Base-by-base conservation (phyloP, 257 asterid genomes). In the Apocynum venetum region DNA sequence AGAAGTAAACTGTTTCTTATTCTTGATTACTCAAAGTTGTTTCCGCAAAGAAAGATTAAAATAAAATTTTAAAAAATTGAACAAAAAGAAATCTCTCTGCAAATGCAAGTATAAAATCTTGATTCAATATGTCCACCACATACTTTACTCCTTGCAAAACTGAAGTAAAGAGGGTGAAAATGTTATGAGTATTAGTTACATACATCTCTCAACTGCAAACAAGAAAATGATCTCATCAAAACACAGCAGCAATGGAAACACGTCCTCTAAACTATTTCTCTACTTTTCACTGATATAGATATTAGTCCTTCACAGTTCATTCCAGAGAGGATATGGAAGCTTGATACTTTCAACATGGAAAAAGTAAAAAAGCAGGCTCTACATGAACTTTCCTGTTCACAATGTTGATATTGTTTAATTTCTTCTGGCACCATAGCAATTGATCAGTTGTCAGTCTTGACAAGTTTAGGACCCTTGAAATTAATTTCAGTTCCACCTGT, bases 311-410 rank as follows among this genome's bases (percentile, higher is more conserved):
- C 53, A 8, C 53, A 69, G 53, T 47, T 47, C 51, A 69, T 68
- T 40, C 53, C 53, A 13, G 13, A 55, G 14, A 69, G 15, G 64
- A 71, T 25, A 8, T 4, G 59, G 44, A 49, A 77, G 41, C 40
- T 25, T 47, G 41, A 46, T 17, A 41, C 7, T 74, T 66, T 82
- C 77, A 94, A 79, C 96, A 88, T n/a, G 98, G 98, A 55, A 94
- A 94, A 81, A 94, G 94, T 73, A 84, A 83, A 82, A 92, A 92
- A 48, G 83, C 86, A 8, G 92, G 87, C 76, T 92, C 98, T 59
- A 91, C 80, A 49, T 76, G 80, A 77, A 92, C 83, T 82, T 83
- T 87, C 79, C 88, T 84, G 60, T 84, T 84, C 57, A 79, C 86
- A 83, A 92, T 85, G 83, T 79, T 86, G 38, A 94, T 87, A 82